phyloP scores from a whole-genome alignment of 305 asterid genomes.

The Solanum hybrid region DNA sequence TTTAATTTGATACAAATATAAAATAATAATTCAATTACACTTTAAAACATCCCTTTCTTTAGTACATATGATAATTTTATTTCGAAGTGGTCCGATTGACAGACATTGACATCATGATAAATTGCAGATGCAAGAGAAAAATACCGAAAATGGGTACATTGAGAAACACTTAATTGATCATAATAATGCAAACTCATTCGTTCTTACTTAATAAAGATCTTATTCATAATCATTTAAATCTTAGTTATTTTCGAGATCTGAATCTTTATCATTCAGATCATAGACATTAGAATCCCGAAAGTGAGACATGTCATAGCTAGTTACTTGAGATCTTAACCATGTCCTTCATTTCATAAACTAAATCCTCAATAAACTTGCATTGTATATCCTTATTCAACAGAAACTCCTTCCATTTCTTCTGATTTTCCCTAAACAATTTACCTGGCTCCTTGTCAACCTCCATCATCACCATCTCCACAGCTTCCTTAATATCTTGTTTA shows the following conservation, averaged over 20 bases:
- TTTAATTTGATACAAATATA: not conserved
- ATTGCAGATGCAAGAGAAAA: not conserved
- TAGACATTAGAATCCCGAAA: not conserved
- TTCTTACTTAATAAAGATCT: not conserved
- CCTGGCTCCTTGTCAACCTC: slow-evolving; percentile 17
- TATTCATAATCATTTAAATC: not conserved
- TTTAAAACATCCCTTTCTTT: not conserved
- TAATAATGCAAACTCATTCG: not conserved
- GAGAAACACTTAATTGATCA: not conserved
- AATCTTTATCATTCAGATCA: not conserved
- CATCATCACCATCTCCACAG: slow-evolving; percentile 24
- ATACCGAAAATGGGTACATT: not conserved
- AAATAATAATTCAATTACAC: not conserved
- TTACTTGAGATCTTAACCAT: slow-evolving; percentile 1
- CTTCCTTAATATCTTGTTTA: slow-evolving; percentile 27
- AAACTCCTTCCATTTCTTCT: slow-evolving; percentile 34
- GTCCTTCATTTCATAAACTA: slow-evolving; percentile 24
- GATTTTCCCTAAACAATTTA: slow-evolving; percentile 20
- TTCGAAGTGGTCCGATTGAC: not conserved
- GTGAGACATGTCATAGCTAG: not conserved
- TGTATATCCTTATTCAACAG: slow-evolving; percentile 20
- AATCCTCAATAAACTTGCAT: slow-evolving; percentile 20
- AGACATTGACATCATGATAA: not conserved
- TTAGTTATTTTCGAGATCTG: not conserved
- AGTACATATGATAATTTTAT: no score